These are phyloP conservation scores for Glutinoglossum americanum DNA, from an alignment of 495 filamentous ascomycete genomes.

Conservation along the genomic window DNA sequence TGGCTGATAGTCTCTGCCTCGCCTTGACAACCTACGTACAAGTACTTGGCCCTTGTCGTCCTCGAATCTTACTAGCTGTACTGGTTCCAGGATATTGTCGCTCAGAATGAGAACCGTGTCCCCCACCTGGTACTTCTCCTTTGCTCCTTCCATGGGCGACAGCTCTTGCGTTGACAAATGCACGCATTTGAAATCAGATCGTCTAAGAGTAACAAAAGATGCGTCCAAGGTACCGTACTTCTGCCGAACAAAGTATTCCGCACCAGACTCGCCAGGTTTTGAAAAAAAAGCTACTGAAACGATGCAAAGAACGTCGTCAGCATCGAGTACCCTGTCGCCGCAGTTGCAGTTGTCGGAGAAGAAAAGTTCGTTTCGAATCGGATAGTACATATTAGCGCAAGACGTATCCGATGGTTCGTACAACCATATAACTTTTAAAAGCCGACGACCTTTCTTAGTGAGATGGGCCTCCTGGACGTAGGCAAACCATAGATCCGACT, in stretches of 20 bases:
- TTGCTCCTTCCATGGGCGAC: constrained; percentile 3
- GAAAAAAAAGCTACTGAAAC: constrained; percentile 34
- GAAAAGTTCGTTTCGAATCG: constrained; percentile 48
- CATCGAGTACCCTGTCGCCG: constrained; percentile 22
- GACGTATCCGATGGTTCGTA: constrained; percentile 47
- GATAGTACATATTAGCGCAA: constrained; percentile 39
- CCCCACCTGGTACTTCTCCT: constrained; percentile 20
- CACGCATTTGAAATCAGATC: constrained; percentile 22
- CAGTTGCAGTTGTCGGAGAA: constrained; percentile 60
- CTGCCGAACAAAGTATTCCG: constrained; percentile 43
- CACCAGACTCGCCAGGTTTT: constrained; percentile 16
- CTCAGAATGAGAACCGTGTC: constrained; percentile 32
- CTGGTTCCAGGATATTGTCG: neutral
- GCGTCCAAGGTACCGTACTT: constrained; percentile 31
- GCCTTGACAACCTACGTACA: constrained; percentile 25
- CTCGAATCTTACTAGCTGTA: neutral
- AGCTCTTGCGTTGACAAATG: constrained; percentile 18
- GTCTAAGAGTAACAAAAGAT: constrained; percentile 31
- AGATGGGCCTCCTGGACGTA: constrained; percentile 35
- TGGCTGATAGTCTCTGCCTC: constrained; percentile 13
- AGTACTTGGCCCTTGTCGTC: constrained; percentile 14
- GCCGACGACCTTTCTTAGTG: constrained; percentile 13
- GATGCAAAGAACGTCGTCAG: constrained; percentile 28
- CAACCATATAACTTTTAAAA: constrained; percentile 46
- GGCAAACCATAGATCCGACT: constrained; percentile 33